phyloP scores from a whole-genome alignment of 306 rosid genomes.

The Trichosanthes cucumerina region DNA sequence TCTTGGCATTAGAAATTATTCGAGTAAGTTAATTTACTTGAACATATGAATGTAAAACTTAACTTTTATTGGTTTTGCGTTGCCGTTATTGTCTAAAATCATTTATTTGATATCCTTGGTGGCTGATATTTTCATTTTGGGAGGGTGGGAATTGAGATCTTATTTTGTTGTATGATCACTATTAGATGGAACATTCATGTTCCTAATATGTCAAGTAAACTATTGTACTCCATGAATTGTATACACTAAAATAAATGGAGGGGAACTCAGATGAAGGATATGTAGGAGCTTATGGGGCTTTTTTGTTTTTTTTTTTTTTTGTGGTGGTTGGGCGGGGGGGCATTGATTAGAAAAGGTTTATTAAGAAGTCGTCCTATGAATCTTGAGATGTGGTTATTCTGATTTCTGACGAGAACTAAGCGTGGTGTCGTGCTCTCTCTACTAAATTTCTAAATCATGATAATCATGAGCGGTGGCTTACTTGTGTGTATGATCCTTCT shows the following conservation, averaged over 20 bases:
- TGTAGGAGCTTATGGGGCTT: not conserved
- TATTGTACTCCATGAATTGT: not conserved
- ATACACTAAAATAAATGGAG: not conserved
- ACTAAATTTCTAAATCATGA: too few species aligned
- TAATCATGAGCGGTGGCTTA: too few species aligned
- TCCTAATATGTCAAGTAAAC: not conserved
- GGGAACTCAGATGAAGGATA: not conserved
- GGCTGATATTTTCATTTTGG: not conserved
- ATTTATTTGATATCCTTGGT: not conserved
- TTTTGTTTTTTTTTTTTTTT: too few species aligned
- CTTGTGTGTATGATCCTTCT: too few species aligned
- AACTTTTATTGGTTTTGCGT: not conserved
- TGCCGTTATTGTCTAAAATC: not conserved
- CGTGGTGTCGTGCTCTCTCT: not conserved
- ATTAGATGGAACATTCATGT: not conserved
- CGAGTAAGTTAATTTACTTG: conserved; percentile 51
- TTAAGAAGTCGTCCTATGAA: not conserved
- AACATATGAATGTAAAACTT: not conserved
- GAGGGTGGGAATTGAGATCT: not conserved
- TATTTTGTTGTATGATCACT: not conserved
- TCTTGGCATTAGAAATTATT: conserved; percentile 73
- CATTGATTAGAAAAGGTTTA: too few species aligned
- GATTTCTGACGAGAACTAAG: not conserved
- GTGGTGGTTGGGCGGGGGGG: not conserved
- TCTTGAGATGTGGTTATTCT: not conserved